Evolutionary conservation across 148 eudicot species (phyloP).

Genomic region (Tetragonia tetragonoides): DNA sequence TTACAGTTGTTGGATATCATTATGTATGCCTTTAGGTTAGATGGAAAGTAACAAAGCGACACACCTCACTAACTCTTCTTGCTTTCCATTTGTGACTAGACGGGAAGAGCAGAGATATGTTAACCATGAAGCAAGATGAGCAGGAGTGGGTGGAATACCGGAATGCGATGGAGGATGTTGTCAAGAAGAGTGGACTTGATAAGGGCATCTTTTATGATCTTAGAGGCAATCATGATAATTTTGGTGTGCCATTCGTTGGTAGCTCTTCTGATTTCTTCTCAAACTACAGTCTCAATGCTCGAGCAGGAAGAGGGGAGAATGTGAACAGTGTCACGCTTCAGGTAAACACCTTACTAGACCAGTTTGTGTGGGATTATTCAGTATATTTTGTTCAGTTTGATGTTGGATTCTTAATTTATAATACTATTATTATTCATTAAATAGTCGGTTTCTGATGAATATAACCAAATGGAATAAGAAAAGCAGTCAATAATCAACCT

Average conservation of each 20-base stretch:
- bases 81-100: slow-evolving; percentile 37
- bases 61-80: neutral
- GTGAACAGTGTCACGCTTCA: slow-evolving; percentile 79
- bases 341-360: slow-evolving; percentile 36
- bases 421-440: neutral
- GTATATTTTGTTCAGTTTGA: too few relatives aligned
- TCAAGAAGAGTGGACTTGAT: slow-evolving; percentile 72
- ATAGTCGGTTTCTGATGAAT: neutral
- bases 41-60: neutral
- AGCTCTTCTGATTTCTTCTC: slow-evolving; percentile 69
- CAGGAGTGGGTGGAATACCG: slow-evolving; percentile 85
- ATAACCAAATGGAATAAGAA: neutral
- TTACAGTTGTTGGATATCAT: neutral
- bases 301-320: slow-evolving; percentile 53
- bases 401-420: too few relatives aligned
- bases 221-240: slow-evolving; percentile 94
- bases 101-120: slow-evolving; percentile 89
- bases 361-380: neutral
- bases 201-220: slow-evolving; percentile 72
- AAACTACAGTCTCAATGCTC: slow-evolving; percentile 74
- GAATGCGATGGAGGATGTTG: slow-evolving; percentile 63
- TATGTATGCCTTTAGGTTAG: neutral
- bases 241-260: slow-evolving; percentile 70
- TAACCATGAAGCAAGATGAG: slow-evolving; percentile 82
- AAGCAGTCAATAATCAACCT: neutral